Evolutionary conservation across 805 yeast genomes (phyloP), one percentile per base, ranked within the genome.

Genomic region (Tetrapisispora fleetii): DNA sequence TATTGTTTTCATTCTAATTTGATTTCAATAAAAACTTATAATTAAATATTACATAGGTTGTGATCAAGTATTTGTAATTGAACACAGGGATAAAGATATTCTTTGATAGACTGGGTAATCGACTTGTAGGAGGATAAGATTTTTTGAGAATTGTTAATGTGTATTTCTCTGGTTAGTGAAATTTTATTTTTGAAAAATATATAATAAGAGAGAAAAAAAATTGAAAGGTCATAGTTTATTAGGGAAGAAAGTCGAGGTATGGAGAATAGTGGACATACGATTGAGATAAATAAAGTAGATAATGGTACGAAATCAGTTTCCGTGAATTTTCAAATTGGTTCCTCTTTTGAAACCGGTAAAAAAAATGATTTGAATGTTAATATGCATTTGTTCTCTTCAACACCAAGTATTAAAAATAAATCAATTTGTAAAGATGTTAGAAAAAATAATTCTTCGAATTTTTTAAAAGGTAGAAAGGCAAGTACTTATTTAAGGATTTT

Each of bases 391-490:
- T 32, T 13, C 19, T 18, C 37, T 4, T 41, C 44, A 18, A 16
- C 45, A 28, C 37, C 40, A 19, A 37, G 28, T 42, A 17, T 35
- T 36, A 37, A 14, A 36, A 37, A 27, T 8, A 41, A 41, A 28
- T 27, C 28, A 18, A 24, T 32, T 16, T 39, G 39, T 11, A 45
- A 32, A 36, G 40, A 37, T 28, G 11, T 22, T n/a, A 37, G 21
- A 19, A 28, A 22, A 30, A 43, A 38, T 37, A 28, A 32, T 28
- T 22, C 38, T 19, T 38, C 47, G 35, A 48, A 13, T 11, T 59
- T 64, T 18, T 44, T 64, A 22, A 62, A 59, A 51, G 68, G 70
- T 11, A 59, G 69, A 51, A 63, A 62, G 41, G 68, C 68, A 2
- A 64, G 67, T 43, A 62, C 65, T 1, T 62, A 59, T 51, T 43